Evolutionary conservation across 2,329 filamentous ascomycete genomes (phyloP).

Genomic region (Aspergillus sp.): DNA sequence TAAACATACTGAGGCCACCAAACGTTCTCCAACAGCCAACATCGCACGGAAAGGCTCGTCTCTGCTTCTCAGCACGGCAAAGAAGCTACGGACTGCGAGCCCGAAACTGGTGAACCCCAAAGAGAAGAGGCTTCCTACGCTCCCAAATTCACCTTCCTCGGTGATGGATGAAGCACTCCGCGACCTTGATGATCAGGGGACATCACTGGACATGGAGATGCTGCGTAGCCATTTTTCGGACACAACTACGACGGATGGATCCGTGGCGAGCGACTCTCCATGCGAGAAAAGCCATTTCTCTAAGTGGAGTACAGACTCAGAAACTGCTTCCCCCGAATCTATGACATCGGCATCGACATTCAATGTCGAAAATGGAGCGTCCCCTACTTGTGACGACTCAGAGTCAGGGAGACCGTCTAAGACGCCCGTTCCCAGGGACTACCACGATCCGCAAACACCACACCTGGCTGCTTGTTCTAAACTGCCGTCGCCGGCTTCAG

Average conservation of each 20-base stretch:
- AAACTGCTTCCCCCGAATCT: conserved; percentile 26
- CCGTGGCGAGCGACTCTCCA: conserved; percentile 18
- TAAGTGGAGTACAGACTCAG: conserved; percentile 32
- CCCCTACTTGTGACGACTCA: conserved; percentile 9
- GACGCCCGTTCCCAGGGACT: neutral
- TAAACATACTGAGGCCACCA: conserved; percentile 2
- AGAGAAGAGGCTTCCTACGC: conserved; percentile 35
- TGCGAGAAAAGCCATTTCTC: conserved; percentile 31
- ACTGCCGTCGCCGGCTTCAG: conserved; percentile 19
- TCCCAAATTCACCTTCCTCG: conserved; percentile 39
- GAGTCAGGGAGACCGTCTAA: neutral
- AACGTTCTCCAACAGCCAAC: conserved; percentile 5
- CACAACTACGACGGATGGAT: conserved; percentile 26
- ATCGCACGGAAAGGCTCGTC: conserved; percentile 14
- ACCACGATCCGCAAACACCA: conserved; percentile 28
- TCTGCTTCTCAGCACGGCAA: conserved; percentile 12
- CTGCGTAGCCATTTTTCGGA: conserved; percentile 36
- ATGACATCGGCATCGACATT: conserved; percentile 28
- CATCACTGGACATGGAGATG: conserved; percentile 22
- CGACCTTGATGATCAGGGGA: conserved; percentile 25
- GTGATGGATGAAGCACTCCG: conserved; percentile 34
- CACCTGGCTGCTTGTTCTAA: conserved; percentile 24
- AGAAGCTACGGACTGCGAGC: conserved; percentile 10
- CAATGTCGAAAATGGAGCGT: conserved; percentile 14
- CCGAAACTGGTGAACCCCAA: conserved; percentile 19